phyloP scores from a whole-genome alignment of 176 grass and related monocot species.

The Hsuehochloa calcarea region DNA sequence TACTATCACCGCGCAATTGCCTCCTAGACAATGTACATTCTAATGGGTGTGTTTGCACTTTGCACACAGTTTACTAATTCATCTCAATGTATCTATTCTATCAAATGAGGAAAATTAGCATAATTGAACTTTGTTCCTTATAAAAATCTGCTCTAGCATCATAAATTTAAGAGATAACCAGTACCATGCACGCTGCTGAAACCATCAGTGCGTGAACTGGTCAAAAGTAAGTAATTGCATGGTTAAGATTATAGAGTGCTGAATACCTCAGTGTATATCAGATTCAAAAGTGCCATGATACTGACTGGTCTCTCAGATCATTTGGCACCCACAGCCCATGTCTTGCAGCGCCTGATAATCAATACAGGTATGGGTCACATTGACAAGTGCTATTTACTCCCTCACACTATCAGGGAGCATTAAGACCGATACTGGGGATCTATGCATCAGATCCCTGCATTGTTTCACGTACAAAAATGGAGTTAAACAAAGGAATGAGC shows the following conservation, averaged over 20 bases:
- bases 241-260: constrained; percentile 3
- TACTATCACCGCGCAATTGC: not conserved
- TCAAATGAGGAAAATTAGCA: not conserved
- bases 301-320: constrained; percentile 28
- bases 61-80: constrained; percentile 7
- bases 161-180: not conserved
- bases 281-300: constrained; percentile 32
- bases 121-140: not conserved
- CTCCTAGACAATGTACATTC: not conserved
- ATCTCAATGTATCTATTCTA: not conserved
- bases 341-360: constrained; percentile 34
- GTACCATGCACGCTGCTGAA: not conserved
- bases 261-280: constrained; percentile 32
- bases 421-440: not conserved
- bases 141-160: not conserved
- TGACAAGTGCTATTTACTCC: constrained; percentile 3
- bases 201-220: not conserved
- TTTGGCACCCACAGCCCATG: constrained; percentile 46
- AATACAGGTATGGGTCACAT: constrained; percentile 37
- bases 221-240: not conserved
- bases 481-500: not conserved
- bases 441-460: constrained; percentile 15
- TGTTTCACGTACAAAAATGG: not conserved
- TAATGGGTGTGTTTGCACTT: not conserved
- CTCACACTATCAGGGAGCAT: not conserved